Evolutionary conservation across 2,329 filamentous ascomycete species (phyloP), one percentile per base, ranked within the genome.

Genomic region (Bipolaris zeicola): DNA sequence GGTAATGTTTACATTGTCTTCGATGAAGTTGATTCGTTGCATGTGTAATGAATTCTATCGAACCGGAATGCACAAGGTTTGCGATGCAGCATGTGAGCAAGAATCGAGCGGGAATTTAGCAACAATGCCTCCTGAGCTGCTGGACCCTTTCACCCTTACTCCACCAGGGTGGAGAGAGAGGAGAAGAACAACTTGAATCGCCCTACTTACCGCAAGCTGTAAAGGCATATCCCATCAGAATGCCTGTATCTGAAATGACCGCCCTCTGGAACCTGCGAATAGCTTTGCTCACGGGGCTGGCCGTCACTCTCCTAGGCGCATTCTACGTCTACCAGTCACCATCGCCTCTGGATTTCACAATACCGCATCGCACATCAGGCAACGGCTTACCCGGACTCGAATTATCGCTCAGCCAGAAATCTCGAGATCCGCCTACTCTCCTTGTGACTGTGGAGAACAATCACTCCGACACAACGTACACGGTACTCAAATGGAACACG

Each of bases 401-500:
- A 10, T 60, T 76, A 38, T 66, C 60, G 36, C 61, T 75, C 13
- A 60, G 63, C 2, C 73, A 76, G 49, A 66, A 63, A 7, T 70
- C 68, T 7, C 64, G 59, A 6, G 62, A 59, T 14, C 74, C 74
- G 1, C 70, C 72, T 7, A 69, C 70, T 0, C 46, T 79, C 11
- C 65, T 71, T 13, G 67, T 78, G 20, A 76, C 71, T 1, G 61
- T 79, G 45, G 70, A 71, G 8, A 79, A 79, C 52, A 67, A 64
- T 37, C 68, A 68, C 41, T 68, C 71, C 1, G 59, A 66, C 7
- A 68, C 68, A 2, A 62, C 74, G 1, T 72, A 75, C 53, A 76
- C 77, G 0, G 48, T 80, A 6, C 63, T 77, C 22, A 74, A 68
- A 60, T 79, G 77, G 77, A 69, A 73, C 44, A 76, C 76, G 1